Conservation (phyloP, 2,329 filamentous ascomycete species). For the Pleochaeta shiraiana region DNA sequence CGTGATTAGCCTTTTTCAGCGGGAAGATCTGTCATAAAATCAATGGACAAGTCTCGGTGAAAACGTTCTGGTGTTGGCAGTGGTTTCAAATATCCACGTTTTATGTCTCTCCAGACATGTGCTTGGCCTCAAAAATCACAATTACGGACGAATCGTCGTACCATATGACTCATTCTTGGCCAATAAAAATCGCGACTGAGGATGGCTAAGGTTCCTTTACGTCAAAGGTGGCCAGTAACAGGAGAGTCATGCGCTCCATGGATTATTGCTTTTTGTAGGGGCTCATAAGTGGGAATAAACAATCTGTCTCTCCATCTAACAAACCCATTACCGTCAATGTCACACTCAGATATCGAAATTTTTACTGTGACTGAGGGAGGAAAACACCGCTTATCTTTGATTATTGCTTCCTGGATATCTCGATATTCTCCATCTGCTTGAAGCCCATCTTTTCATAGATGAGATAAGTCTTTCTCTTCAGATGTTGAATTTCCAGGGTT, state of each 20-base stretch:
- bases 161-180: background rate
- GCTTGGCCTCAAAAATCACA: background rate
- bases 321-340: background rate
- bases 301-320: background rate
- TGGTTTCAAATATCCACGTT: background rate
- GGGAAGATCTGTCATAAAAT: background rate
- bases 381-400: background rate
- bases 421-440: background rate
- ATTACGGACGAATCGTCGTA: background rate
- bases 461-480: background rate
- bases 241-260: background rate
- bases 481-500: background rate
- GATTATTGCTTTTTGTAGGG: background rate
- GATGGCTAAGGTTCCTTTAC: background rate
- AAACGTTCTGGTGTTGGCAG: background rate
- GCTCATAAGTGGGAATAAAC: background rate
- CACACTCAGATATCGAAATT: background rate
- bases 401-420: background rate
- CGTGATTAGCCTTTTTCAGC: background rate
- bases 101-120: background rate
- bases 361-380: background rate
- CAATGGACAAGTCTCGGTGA: background rate
- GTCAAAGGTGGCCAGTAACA: background rate
- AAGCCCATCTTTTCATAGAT: background rate
- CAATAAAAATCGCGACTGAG: background rate